A percentile compares a stretch with the other conserved stretches of the same genome.
Conservation (phyloP, 345 rosid species). For the Fremontodendron californicum region DNA sequence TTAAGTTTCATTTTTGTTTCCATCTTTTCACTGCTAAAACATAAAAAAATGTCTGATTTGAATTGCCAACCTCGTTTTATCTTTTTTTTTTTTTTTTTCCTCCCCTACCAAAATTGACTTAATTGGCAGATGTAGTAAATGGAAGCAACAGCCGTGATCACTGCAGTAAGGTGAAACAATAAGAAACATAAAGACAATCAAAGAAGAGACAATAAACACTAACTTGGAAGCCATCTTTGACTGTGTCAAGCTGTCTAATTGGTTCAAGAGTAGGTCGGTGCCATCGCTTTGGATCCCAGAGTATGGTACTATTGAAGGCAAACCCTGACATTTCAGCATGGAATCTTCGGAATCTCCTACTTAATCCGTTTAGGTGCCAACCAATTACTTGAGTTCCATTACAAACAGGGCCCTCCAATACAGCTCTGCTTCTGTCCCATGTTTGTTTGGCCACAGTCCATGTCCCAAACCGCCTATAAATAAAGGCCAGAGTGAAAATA, state of each 20-base stretch:
- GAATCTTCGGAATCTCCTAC: constrained; percentile 44
- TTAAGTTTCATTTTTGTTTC: too few species aligned
- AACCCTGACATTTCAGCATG: constrained; percentile 54
- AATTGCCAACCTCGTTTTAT: not conserved
- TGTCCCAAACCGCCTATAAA: constrained; percentile 50
- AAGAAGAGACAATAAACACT: constrained; percentile 15
- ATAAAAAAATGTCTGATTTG: not conserved
- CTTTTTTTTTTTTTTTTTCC: not conserved
- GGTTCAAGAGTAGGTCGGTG: constrained; percentile 50
- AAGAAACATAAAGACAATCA: not conserved
- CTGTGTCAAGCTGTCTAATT: constrained; percentile 47
- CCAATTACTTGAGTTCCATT: constrained; percentile 55
- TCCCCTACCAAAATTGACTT: not conserved
- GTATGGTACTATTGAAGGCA: constrained; percentile 63
- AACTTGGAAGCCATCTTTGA: constrained; percentile 47
- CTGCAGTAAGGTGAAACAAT: not conserved
- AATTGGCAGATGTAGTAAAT: not conserved
- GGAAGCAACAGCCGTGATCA: not conserved
- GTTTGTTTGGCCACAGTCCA: constrained; percentile 54
- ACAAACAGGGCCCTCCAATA: constrained; percentile 55
- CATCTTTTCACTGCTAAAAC: not conserved
- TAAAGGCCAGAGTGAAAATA: not conserved
- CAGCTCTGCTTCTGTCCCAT: constrained; percentile 23
- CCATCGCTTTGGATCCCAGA: constrained; percentile 68
- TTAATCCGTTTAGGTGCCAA: constrained; percentile 44